Evolutionary conservation across 306 rosid genomes (phyloP).

Genomic region (Lupinus albus): DNA sequence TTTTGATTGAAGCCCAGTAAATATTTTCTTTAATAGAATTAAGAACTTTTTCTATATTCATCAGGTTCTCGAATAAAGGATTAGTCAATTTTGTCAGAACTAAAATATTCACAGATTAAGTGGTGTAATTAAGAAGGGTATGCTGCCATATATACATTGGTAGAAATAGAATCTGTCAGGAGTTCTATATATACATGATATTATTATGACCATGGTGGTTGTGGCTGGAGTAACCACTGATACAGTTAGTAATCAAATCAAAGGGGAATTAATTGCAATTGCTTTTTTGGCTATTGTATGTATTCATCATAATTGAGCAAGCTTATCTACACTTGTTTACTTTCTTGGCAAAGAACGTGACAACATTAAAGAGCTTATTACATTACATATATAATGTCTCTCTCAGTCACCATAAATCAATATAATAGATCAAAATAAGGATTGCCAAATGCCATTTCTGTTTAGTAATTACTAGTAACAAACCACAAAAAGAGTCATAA

Average conservation of each 20-base stretch:
- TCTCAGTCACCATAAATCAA: not conserved
- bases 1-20: not conserved
- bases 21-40: not conserved
- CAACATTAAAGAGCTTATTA: slow-evolving; percentile 9
- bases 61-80: slow-evolving; percentile 8
- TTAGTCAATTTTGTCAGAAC: not conserved
- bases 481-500: not conserved
- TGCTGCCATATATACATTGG: slow-evolving; percentile 26
- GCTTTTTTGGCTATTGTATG: not conserved
- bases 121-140: not conserved
- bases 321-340: slow-evolving; percentile 1
- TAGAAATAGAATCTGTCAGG: slow-evolving; percentile 3
- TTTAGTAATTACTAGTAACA: not conserved
- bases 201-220: too few species aligned
- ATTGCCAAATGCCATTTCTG: not conserved
- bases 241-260: too few species aligned
- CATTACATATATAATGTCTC: not conserved
- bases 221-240: too few species aligned
- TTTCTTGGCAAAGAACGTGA: slow-evolving; percentile 24
- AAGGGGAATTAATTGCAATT: slow-evolving; percentile 8
- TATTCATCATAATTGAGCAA: not conserved
- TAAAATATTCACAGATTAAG: slow-evolving; percentile 1
- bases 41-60: slow-evolving; percentile 34
- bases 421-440: not conserved
- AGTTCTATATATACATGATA: too few species aligned